phyloP scores from a whole-genome alignment of 2,329 filamentous ascomycete species.

The Colletotrichum costaricense region DNA sequence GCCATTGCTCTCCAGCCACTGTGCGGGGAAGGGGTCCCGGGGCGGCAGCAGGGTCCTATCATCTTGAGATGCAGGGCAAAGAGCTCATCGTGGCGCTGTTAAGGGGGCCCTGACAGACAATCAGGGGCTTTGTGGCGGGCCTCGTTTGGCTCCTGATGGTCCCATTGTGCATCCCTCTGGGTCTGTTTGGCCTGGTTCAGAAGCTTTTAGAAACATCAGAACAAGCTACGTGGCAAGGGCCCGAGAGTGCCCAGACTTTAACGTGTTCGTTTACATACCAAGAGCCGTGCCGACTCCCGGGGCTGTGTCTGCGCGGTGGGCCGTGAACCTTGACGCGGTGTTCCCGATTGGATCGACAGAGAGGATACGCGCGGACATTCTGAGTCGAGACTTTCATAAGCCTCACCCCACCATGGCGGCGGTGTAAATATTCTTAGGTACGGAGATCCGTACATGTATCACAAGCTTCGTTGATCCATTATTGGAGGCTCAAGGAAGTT shows the following conservation, averaged over 20 bases:
- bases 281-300: conserved; percentile 31
- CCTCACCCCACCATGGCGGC: conserved; percentile 31
- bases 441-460: conserved; percentile 3
- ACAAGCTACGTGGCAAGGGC: conserved; percentile 32
- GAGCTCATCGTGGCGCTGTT: conserved; percentile 16
- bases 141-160: not conserved
- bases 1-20: conserved; percentile 15
- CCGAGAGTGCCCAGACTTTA: conserved; percentile 25
- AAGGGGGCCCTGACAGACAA: not conserved
- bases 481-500: conserved; percentile 13
- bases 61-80: not conserved
- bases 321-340: conserved; percentile 34
- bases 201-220: conserved; percentile 19
- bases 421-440: conserved; percentile 29
- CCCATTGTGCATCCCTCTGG: not conserved
- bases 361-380: conserved; percentile 31
- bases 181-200: not conserved
- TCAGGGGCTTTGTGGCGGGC: conserved; percentile 10
- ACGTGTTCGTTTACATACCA: conserved; percentile 23
- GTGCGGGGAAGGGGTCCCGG: conserved; percentile 15
- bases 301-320: conserved; percentile 32
- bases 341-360: conserved; percentile 32
- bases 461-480: conserved; percentile 28
- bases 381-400: conserved; percentile 33
- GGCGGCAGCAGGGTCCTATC: conserved; percentile 15